These are phyloP conservation scores for Skeletonema grethae DNA, from an alignment of 108 stramenopile species.

Conservation along the genomic window DNA sequence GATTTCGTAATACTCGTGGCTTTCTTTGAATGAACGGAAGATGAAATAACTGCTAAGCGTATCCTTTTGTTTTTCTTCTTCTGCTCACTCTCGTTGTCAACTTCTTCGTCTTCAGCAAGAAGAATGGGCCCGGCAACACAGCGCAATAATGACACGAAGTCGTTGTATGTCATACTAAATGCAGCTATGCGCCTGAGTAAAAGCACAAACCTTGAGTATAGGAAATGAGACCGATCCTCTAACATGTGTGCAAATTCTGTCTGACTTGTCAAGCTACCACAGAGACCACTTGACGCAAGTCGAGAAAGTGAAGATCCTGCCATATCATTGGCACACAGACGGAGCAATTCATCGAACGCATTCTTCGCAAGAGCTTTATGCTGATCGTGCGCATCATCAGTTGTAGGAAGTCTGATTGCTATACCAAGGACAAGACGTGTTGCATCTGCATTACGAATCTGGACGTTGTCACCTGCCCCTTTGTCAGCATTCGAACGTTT, in stretches of 20 bases:
- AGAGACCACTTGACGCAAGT: conserved; percentile 77
- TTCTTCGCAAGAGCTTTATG: conserved; percentile 62
- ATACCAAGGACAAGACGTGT: conserved; percentile 76
- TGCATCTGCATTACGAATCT: conserved; percentile 81
- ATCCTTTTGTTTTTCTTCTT: conserved; percentile 45
- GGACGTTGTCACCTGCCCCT: conserved; percentile 26
- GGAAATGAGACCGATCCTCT: conserved; percentile 67
- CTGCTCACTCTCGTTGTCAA: conserved; percentile 18
- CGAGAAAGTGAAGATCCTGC: conserved; percentile 74
- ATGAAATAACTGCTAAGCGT: conserved; percentile 75
- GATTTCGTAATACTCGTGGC: conserved; percentile 35
- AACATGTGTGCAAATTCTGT: conserved; percentile 78
- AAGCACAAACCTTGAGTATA: conserved; percentile 73
- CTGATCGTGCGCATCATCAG: conserved; percentile 22
- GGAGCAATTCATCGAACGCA: conserved; percentile 73
- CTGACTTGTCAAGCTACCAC: conserved; percentile 71
- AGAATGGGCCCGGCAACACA: conserved; percentile 79
- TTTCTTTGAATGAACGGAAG: conserved; percentile 55
- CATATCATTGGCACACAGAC: conserved; percentile 68
- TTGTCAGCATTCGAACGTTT: conserved; percentile 33
- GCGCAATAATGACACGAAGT: conserved; percentile 80
- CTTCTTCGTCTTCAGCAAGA: conserved; percentile 47
- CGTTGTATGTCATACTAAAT: conserved; percentile 84
- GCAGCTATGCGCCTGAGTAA: conserved; percentile 75
- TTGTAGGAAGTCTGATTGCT: conserved; percentile 58